Evolutionary conservation across 2,329 filamentous ascomycete genomes (phyloP).

Genomic region (Aspergillus sp.): DNA sequence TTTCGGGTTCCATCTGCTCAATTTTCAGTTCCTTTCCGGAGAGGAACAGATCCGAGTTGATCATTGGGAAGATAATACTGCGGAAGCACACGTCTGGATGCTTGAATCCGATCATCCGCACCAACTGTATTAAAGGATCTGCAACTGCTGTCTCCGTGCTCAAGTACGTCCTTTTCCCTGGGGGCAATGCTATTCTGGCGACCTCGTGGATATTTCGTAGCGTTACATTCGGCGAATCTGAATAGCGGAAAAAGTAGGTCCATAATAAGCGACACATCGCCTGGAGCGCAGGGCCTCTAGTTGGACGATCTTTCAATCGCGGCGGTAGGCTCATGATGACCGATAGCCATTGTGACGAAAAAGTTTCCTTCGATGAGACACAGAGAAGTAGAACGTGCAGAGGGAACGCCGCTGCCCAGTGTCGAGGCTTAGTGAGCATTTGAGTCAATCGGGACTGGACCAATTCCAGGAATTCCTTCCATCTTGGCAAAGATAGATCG

Average conservation of each 20-base stretch:
- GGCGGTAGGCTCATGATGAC: conserved; percentile 74
- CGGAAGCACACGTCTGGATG: conserved; percentile 92
- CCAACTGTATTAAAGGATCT: conserved; percentile 88
- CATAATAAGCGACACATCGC: conserved; percentile 87
- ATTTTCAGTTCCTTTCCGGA: conserved; percentile 76
- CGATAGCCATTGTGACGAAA: conserved; percentile 82
- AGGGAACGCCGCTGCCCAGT: conserved; percentile 88
- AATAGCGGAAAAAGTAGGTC: conserved; percentile 87
- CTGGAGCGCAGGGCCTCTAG: conserved; percentile 77
- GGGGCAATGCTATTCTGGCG: conserved; percentile 77
- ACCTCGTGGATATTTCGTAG: conserved; percentile 86
- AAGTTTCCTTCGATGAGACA: conserved; percentile 79
- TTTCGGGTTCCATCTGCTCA: conserved; percentile 91
- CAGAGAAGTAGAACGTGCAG: conserved; percentile 84
- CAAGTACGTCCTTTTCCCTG: conserved; percentile 75
- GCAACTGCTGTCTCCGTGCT: conserved; percentile 81
- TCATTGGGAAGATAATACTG: conserved; percentile 88
- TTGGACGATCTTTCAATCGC: conserved; percentile 78
- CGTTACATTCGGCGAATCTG: conserved; percentile 67
- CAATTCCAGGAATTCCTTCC: conserved; percentile 79
- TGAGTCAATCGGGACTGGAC: conserved; percentile 76
- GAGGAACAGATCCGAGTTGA: conserved; percentile 87
- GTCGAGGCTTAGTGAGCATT: conserved; percentile 86
- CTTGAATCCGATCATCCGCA: conserved; percentile 91
- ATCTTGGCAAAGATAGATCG: conserved; percentile 77